Conservation (phyloP, 192 early-diverging fungal genomes). For the Coemansia brasiliensis region DNA sequence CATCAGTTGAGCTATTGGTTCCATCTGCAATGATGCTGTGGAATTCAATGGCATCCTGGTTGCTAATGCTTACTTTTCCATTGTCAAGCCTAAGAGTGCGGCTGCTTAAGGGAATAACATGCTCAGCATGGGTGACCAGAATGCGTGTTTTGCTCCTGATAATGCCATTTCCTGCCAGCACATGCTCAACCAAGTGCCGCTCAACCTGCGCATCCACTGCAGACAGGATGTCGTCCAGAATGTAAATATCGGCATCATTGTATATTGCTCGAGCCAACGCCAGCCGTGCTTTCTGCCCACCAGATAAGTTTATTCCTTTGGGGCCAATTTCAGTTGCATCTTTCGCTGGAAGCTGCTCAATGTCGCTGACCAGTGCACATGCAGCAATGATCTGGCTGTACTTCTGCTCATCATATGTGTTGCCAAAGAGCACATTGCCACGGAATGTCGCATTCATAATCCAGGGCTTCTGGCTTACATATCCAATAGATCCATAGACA, state of each 20-base stretch:
- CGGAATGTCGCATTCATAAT: slow-evolving; percentile 48
- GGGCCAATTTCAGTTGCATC: too few species aligned
- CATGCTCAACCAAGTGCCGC: slow-evolving; percentile 67
- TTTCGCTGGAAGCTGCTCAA: too few species aligned
- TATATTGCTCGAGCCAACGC: slow-evolving; percentile 61
- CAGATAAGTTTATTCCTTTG: too few species aligned
- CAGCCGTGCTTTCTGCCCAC: too few species aligned
- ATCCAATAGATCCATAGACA: slow-evolving; percentile 60
- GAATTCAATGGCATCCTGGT: background rate
- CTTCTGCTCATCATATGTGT: slow-evolving; percentile 12
- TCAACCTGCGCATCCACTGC: slow-evolving; percentile 83
- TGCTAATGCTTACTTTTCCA: slow-evolving; percentile 5
- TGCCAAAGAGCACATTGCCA: slow-evolving; percentile 44
- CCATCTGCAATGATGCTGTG: background rate
- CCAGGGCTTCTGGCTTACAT: slow-evolving; percentile 42
- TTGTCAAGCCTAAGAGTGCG: slow-evolving; percentile 12
- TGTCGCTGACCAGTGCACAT: too few species aligned
- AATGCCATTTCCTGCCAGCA: slow-evolving; percentile 62
- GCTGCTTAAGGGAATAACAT: slow-evolving; percentile 26
- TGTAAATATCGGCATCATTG: slow-evolving; percentile 69
- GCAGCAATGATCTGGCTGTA: slow-evolving; percentile 27
- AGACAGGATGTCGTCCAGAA: slow-evolving; percentile 84
- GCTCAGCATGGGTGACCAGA: too few species aligned
- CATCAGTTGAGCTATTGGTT: background rate
- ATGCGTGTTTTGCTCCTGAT: background rate